These are phyloP conservation scores for Magnusiomyces sp. DNA, from an alignment of 1,139 yeast genomes.

Conservation along the genomic window DNA sequence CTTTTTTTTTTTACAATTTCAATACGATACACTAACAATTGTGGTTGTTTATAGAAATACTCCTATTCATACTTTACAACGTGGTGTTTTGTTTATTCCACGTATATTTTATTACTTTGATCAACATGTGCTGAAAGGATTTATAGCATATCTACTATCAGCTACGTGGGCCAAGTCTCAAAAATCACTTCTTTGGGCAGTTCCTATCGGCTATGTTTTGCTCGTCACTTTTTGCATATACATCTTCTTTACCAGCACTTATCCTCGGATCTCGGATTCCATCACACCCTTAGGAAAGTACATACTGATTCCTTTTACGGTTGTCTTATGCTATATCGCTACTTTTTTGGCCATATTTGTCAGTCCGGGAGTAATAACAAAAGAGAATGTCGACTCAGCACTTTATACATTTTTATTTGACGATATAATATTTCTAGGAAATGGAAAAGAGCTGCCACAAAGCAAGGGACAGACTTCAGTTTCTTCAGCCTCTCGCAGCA, in stretches of 20 bases:
- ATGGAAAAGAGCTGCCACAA: background rate
- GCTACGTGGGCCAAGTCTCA: too few relatives aligned
- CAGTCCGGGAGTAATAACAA: constrained; percentile 47
- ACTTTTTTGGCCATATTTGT: constrained; percentile 42
- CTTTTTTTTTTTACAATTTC: too few relatives aligned
- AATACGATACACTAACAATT: too few relatives aligned
- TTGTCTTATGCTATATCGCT: constrained; percentile 34
- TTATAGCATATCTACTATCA: constrained; percentile 4
- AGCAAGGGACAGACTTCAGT: too few relatives aligned
- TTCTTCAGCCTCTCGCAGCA: too few relatives aligned
- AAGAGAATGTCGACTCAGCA: constrained; percentile 23
- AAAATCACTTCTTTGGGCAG: constrained; percentile 25
- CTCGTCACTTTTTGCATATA: constrained; percentile 41
- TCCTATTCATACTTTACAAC: too few relatives aligned
- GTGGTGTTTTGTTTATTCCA: too few relatives aligned
- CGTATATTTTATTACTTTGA: background rate
- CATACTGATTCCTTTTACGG: constrained; percentile 10
- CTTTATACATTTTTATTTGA: constrained; percentile 40
- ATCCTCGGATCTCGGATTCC: constrained; percentile 27
- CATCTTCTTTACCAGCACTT: constrained; percentile 40
- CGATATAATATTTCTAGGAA: constrained; percentile 30
- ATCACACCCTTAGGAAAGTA: background rate
- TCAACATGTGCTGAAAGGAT: background rate
- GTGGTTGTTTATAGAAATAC: too few relatives aligned
- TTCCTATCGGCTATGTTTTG: constrained; percentile 43